Evolutionary conservation across 768 basidiomycete species (phyloP).

Genomic region (Trametes cinnabarina): DNA sequence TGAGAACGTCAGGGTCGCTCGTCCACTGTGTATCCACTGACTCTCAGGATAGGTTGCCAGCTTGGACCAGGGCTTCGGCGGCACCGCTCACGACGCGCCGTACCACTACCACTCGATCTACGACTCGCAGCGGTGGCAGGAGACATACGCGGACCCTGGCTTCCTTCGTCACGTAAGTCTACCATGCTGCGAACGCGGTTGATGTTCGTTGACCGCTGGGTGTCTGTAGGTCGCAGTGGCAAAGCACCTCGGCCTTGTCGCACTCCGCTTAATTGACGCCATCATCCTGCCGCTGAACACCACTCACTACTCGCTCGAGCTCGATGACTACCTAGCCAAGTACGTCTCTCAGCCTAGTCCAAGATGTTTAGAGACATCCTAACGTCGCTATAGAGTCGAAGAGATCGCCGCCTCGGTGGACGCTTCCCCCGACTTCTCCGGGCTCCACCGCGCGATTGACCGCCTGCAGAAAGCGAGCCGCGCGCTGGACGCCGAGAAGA

Average conservation of each 20-base stretch:
- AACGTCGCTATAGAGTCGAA: constrained; percentile 22
- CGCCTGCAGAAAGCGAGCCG: constrained; percentile 23
- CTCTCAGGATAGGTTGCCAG: constrained; percentile 32
- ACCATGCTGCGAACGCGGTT: too few relatives aligned
- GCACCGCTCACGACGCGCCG: constrained; percentile 41
- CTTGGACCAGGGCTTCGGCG: constrained; percentile 36
- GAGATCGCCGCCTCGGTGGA: constrained; percentile 16
- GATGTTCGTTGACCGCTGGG: too few relatives aligned
- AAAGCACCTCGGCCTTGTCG: constrained; percentile 53
- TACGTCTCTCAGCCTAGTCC: neutral
- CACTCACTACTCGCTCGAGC: constrained; percentile 60
- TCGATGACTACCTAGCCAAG: constrained; percentile 51
- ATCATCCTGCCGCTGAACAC: constrained; percentile 66
- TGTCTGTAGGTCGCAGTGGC: constrained; percentile 50
- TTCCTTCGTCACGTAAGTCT: constrained; percentile 56
- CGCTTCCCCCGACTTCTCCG: constrained; percentile 21
- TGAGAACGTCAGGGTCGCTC: constrained; percentile 34
- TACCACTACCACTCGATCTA: constrained; percentile 65
- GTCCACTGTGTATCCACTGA: constrained; percentile 9
- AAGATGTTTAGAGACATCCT: neutral
- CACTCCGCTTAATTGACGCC: constrained; percentile 50
- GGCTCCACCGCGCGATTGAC: constrained; percentile 25
- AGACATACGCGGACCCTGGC: constrained; percentile 59
- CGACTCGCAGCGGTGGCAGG: constrained; percentile 59
- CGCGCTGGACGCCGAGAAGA: constrained; percentile 29